These are phyloP conservation scores for Penicillium paxilli DNA, from an alignment of 495 filamentous ascomycete species.

Conservation along the genomic window DNA sequence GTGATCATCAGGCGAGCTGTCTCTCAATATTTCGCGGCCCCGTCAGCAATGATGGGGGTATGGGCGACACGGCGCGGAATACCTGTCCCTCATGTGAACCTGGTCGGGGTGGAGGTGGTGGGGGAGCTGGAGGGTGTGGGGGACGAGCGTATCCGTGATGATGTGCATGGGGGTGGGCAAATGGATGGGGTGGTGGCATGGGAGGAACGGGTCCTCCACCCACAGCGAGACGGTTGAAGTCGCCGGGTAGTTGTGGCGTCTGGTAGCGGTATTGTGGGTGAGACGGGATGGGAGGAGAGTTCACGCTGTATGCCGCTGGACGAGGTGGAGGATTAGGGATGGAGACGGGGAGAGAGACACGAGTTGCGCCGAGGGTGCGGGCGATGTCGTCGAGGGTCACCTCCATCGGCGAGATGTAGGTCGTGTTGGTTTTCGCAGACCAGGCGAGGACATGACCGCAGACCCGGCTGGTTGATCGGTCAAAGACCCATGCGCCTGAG, in stretches of 20 bases:
- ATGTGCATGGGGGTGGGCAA: slow-evolving; percentile 11
- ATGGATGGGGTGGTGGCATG: slow-evolving; percentile 10
- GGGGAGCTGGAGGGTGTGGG: slow-evolving; percentile 21
- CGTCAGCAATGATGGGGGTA: slow-evolving; percentile 34
- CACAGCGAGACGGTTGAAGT: slow-evolving; percentile 27
- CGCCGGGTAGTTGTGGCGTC: slow-evolving; percentile 33
- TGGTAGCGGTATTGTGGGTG: slow-evolving; percentile 20
- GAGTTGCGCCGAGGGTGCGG: slow-evolving; percentile 58
- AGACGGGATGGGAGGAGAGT: background rate
- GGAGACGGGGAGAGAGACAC: slow-evolving; percentile 41
- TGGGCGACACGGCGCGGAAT: slow-evolving; percentile 21
- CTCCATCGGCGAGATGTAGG: slow-evolving; percentile 95
- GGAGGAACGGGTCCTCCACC: slow-evolving; percentile 11
- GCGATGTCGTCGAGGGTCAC: slow-evolving; percentile 82
- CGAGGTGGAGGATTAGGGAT: slow-evolving; percentile 38
- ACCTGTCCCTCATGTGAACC: slow-evolving; percentile 21
- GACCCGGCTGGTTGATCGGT: slow-evolving; percentile 73
- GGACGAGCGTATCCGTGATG: slow-evolving; percentile 15
- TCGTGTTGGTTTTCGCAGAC: slow-evolving; percentile 70
- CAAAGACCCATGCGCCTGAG: slow-evolving; percentile 90
- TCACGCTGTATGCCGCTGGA: slow-evolving; percentile 6
- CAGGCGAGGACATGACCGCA: slow-evolving; percentile 90
- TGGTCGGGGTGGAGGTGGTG: slow-evolving; percentile 16
- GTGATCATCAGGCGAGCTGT: slow-evolving; percentile 40
- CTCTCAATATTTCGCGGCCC: slow-evolving; percentile 41